Base-by-base conservation (phyloP, 1,284 basidiomycete species). In the Lignosus rhinocerotis region DNA sequence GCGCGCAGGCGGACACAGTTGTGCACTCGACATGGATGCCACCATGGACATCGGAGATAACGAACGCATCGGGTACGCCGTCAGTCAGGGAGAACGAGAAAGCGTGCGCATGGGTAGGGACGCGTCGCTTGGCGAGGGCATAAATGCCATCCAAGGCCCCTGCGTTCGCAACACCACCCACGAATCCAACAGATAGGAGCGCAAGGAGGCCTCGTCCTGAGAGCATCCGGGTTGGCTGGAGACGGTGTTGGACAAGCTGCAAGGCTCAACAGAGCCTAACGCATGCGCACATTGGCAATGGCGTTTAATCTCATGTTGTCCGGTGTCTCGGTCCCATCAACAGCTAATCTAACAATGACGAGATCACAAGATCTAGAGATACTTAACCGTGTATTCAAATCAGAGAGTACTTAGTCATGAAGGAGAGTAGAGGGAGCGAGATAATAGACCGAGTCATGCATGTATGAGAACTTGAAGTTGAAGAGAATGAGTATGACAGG, bases 21-120 rank as follows among this genome's bases (percentile, higher is more conserved):
- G 70, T 72, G 48, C 71, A 73, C 17, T 66, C 44, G 19, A 72
- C 61, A n/a, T 67, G 67, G 43, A 73, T 63, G 1, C 67, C 66
- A 11, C 56, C 56, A 2, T 4, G 41, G 16, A 62, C 64, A 47
- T 73, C 69, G 44, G 62, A 64, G 41, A 73, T 58, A 17, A 61
- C 53, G 60, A 70, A 72, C 21, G 66, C 56, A 53, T 72, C 71
- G 1, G 63, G 53, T 11, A 60, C 59, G 7, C 69, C 70, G n/a
- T 64, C 52, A 5, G 65, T 55, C 17, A 67, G 49, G 8, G 58
- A 49, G 64, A 73, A 73, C 1, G 67, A 65, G 61, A 72, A 73
- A 21, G 60, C 58, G 44, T 68, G 48, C 8, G 65, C 60, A 52
- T 73, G 71, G 31, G 56, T 54, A 16, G 71, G 69, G 5, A 70